Evolutionary conservation across 108 stramenopile species (phyloP), one percentile per base, ranked within the genome.

Genomic region (Seminavis robusta): DNA sequence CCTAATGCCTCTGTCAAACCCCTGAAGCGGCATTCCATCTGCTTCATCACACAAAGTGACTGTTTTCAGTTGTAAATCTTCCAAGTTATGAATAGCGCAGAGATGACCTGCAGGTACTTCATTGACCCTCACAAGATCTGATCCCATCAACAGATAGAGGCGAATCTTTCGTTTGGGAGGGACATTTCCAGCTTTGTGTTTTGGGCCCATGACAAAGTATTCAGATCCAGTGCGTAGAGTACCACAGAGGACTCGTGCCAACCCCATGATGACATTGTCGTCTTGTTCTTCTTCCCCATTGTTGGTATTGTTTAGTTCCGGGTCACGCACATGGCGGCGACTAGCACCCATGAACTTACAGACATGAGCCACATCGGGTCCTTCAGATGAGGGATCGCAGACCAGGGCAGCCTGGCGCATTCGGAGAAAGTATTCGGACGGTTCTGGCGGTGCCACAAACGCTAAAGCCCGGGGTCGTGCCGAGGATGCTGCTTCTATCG

Each of bases 81-180:
- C 92, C 62, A 89, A 63, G 62, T 82, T 82, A 31, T 81, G 77
- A 34, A 93, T 66, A n/a, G 88, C 92, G 61, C 92, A 93, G 25
- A 93, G 68, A 70, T 93, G 86, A 23, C 92, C 92, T 2, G 92
- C 92, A 1, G 92, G 92, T 24, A 93, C 88, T 30, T 80, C 72
- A 42, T 87, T 54, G 20, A 90, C 92, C 7, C 67, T 52, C 4
- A 93, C 72, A 63, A 86, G 84, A 2, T 85, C 81, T n/a, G 86
- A 87, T 34, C 92, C 92, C 92, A 93, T 93, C 11, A 93, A 67
- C 21, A 93, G 56, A 65, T 81, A 93, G 16, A 84, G 73, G 27
- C 81, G 70, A 39, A 93, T 69, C 4, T 53, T 57, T 42, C 80
- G 73, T 52, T 71, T 67, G 13, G 33, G 45, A 29, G 60, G 63